Base-by-base conservation (phyloP, 768 basidiomycete species). In the Chiua virens region DNA sequence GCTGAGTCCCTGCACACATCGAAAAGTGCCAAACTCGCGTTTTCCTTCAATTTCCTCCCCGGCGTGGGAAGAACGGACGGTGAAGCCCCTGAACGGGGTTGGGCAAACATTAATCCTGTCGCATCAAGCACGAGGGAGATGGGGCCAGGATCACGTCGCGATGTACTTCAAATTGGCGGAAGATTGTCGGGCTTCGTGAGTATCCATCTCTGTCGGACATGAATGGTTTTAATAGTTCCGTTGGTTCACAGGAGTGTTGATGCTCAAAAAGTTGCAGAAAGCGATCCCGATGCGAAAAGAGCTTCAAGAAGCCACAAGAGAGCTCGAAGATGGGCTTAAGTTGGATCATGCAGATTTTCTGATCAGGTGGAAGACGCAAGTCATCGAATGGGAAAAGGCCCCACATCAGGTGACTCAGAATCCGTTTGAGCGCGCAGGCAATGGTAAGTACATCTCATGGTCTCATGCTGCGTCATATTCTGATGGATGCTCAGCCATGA, bases 81-180 rank as follows among this genome's bases (percentile, higher is more conserved):
- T 0, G 71, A 77, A 45, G 71, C 60, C 1, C 59, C 75, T 0
- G 75, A 79, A 38, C 51, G 57, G 0, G 56, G 52, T 0, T 79
- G 76, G 77, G 54, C 71, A 0, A 54, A 62, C 28, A 63, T 64
- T 18, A 74, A 75, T 50, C 53, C 61, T 0, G 54, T 64, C 0
- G 68, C 68, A 1, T 46, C 62, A 0, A 73, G 71, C 50, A 70
- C 67, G 1, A 55, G 62, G 13, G 72, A 74, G 43, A 76, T 74
- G 72, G 71, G 64, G 0, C 65, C 69, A 0, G 56, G 69, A 38
- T 48, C 67, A 40, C 18, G 71, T 0, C 59, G 60, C 17, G 72
- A 27, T 27, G 8, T 27, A 5, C 25, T 27, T 27, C 25, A 4
- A 27, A 27, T 8, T 27, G 25, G 25, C 4, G 8, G 25, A 27